Conservation (phyloP, 1,284 basidiomycete species). For the Ganoderma meredithae region DNA sequence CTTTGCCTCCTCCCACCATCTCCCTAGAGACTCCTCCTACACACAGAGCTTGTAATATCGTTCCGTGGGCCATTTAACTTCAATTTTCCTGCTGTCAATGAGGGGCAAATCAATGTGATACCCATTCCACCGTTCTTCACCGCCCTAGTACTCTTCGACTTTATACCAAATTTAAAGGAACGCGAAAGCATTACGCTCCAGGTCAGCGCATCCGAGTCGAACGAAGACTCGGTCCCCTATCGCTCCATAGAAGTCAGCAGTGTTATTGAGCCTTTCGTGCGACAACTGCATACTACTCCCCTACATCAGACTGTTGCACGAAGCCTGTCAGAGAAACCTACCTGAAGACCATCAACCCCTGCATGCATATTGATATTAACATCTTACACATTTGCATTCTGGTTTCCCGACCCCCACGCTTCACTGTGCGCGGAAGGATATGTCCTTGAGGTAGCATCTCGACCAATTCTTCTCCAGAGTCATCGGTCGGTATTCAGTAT, state of each 20-base stretch:
- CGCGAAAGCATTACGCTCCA: background rate
- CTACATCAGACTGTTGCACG: background rate
- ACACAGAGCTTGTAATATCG: background rate
- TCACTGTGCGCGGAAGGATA: background rate
- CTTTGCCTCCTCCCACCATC: background rate
- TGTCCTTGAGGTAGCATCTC: no score
- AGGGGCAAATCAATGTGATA: background rate
- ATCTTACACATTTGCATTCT: background rate
- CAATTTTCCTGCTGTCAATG: background rate
- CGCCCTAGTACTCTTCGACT: no score
- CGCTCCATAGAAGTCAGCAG: background rate
- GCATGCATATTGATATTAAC: background rate
- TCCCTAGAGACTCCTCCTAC: background rate
- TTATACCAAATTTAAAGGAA: background rate
- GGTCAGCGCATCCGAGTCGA: background rate
- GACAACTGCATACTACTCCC: background rate
- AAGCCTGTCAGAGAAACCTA: background rate
- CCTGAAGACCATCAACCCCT: background rate
- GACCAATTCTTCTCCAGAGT: no score
- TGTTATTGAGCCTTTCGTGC: background rate
- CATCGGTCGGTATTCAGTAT: no score
- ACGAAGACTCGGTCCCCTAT: background rate
- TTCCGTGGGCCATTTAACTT: background rate
- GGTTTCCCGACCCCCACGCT: background rate
- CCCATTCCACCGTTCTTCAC: background rate